These are phyloP conservation scores for Rhizomucor pusillus DNA, from an alignment of 371 early-diverging fungal species.

Conservation along the genomic window DNA sequence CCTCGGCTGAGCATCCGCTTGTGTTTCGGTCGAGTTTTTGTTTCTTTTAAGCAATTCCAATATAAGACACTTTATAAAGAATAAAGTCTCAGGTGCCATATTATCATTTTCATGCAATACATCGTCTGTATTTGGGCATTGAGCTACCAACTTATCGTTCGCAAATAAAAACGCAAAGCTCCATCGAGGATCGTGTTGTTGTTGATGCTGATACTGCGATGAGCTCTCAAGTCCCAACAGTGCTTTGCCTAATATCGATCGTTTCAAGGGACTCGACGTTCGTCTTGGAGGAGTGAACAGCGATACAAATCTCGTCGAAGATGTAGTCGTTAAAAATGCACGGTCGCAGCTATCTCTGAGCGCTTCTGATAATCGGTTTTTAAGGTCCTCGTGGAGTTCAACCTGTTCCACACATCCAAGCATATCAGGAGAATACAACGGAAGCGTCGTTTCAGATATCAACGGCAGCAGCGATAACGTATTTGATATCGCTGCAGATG, in stretches of 20 bases:
- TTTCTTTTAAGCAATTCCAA: not conserved
- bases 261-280: conserved; percentile 6
- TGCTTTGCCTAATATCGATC: conserved; percentile 1
- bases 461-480: conserved; percentile 30
- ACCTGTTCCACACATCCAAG: conserved; percentile 39
- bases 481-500: conserved; percentile 11
- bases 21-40: not conserved
- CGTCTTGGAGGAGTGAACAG: conserved; percentile 21
- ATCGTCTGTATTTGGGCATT: conserved; percentile 18
- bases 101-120: conserved; percentile 22
- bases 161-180: conserved; percentile 35
- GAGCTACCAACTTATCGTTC: conserved; percentile 36
- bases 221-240: not conserved
- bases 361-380: conserved; percentile 20
- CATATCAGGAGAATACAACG: conserved; percentile 20
- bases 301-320: conserved; percentile 10
- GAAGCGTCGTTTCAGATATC: conserved; percentile 7
- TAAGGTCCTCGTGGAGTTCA: conserved; percentile 39
- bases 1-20: not conserved
- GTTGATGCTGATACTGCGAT: not conserved
- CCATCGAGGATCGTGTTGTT: conserved; percentile 17
- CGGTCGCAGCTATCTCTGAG: conserved; percentile 26
- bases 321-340: conserved; percentile 14
- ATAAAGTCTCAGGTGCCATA: conserved; percentile 25
- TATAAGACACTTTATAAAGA: not conserved